Conservation (phyloP, 257 asterid genomes). For the Nicotiana tabacum region DNA sequence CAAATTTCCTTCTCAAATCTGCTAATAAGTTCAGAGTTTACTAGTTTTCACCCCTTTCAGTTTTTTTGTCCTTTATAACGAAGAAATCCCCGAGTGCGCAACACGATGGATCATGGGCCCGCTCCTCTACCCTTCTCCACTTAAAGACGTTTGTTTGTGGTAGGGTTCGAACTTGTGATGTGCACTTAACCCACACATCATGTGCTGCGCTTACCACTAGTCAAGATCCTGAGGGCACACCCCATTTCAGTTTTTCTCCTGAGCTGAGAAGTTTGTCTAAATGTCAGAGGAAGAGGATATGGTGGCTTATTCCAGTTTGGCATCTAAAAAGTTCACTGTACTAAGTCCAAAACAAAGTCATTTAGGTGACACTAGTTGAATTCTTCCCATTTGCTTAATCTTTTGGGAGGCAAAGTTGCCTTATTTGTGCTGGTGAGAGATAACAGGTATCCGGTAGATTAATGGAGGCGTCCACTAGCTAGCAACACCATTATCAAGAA, state of each 20-base stretch:
- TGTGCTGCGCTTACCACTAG: too few species aligned
- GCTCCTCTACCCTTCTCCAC: too few species aligned
- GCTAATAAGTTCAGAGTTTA: background rate
- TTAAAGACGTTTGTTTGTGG: too few species aligned
- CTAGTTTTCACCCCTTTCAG: background rate
- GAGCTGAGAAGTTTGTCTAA: background rate
- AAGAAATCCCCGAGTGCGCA: too few species aligned
- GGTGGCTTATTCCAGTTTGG: background rate
- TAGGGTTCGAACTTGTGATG: too few species aligned
- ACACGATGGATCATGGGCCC: too few species aligned
- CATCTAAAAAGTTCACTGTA: background rate
- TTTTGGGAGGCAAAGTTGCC: background rate
- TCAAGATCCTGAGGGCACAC: background rate
- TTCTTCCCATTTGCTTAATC: background rate
- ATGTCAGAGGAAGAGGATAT: constrained; percentile 1
- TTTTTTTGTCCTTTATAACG: too few species aligned
- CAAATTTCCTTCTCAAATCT: background rate
- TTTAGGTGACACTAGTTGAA: constrained; percentile 1
- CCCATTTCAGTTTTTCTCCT: background rate
- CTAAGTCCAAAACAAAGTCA: background rate
- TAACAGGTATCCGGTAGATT: background rate
- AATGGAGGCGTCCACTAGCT: background rate
- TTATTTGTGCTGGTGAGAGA: background rate
- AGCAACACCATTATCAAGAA: background rate
- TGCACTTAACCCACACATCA: too few species aligned